Base-by-base conservation (phyloP, 768 basidiomycete species). In the Saitozyma podzolica region DNA sequence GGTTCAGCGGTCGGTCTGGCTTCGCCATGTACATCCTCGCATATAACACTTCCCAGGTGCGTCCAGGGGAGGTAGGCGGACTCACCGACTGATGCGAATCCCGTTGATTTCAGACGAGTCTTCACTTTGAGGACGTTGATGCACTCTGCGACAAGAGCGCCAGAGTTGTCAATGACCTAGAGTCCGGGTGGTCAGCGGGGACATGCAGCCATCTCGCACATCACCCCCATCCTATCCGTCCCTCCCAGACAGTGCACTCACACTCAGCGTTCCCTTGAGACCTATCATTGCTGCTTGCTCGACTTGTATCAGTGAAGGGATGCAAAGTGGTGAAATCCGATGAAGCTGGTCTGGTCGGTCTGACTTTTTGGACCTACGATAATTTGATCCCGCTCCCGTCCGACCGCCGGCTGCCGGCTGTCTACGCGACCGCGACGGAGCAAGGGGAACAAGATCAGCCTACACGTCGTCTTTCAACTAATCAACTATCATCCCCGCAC, bases 91-190 rank as follows among this genome's bases (percentile, higher is more conserved):
- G 77, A 73, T 41, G 92, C 95, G 86, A 90, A 91, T 50, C 94
- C 94, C 70, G 92, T 90, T 78, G 91, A 94, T 37, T 67, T 61
- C 41, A 64, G 54, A n/a, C 56, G 56, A 71, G 92, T 91, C 80
- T 97, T 98, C 78, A 91, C 87, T 80, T 97, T 97, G 61, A 96
- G 84, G 39, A 98, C 87, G 80, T 97, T 96, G 78, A 98, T 91
- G 75, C 93, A 96, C 83, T 97, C 95, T 48, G 93, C 88, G 64
- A 95, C 82, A 65, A 97, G 84, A 8, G 92, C 94, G 40, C 95
- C 95, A 7, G 95, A 93, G 80, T 98, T 98, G 83, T 98, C 95
- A 79, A 98, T 96, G 67, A 92, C 88, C 10, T 37, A 50, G 13
- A 61, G 41, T 37, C 91, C 92, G 40, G 14, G 57, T 42, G 0